These are phyloP conservation scores for Amanita rimosa DNA, from an alignment of 768 basidiomycete genomes.

Conservation along the genomic window DNA sequence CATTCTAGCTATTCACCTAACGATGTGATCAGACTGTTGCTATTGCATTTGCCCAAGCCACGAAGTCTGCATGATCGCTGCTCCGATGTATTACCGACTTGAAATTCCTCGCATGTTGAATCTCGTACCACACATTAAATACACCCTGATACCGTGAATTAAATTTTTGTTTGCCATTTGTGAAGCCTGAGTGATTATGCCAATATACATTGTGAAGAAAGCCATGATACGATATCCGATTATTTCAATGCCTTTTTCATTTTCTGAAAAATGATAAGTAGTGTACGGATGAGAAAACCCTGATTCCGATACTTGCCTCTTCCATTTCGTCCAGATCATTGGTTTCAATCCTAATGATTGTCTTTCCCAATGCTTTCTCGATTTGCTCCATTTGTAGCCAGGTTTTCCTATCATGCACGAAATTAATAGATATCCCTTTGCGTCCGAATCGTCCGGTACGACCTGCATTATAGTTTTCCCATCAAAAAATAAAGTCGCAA, in stretches of 20 bases:
- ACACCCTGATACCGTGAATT: background rate
- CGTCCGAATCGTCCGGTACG: conserved; percentile 97
- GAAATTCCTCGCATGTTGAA: conserved; percentile 1
- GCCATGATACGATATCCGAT: background rate
- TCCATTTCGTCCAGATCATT: conserved; percentile 92
- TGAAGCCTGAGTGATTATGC: background rate
- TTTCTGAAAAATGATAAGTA: conserved; percentile 30
- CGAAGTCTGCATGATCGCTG: conserved; percentile 19
- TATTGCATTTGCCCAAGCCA: conserved; percentile 80
- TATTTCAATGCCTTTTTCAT: conserved; percentile 72
- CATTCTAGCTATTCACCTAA: conserved; percentile 9
- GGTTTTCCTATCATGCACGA: conserved; percentile 84
- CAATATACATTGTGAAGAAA: background rate
- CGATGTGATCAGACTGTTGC: conserved; percentile 52
- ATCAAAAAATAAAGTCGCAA: background rate
- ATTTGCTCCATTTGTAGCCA: conserved; percentile 89
- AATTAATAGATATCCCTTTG: conserved; percentile 94
- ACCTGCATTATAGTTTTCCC: conserved; percentile 33
- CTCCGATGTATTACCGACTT: background rate
- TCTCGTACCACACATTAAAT: background rate
- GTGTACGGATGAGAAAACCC: conserved; percentile 5
- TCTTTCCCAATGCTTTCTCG: conserved; percentile 63
- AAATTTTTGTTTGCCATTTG: background rate
- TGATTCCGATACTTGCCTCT: conserved; percentile 44
- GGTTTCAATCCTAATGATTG: conserved; percentile 82